Conservation (phyloP, 2,329 filamentous ascomycete species). For the Fusarium duplospermum region DNA sequence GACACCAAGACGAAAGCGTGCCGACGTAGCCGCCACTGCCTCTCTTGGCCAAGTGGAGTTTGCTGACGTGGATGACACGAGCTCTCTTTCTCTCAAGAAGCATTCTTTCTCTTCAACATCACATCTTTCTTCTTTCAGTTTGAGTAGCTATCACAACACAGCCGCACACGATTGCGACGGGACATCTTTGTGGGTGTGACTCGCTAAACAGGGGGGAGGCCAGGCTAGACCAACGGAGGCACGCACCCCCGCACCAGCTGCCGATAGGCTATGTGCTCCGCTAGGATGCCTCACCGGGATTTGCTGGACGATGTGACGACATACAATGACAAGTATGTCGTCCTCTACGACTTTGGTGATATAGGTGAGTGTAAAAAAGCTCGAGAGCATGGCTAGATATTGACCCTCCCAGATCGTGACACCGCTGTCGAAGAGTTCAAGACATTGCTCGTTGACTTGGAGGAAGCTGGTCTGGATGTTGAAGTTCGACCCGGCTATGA, state of each 20-base stretch:
- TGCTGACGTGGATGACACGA: constrained; percentile 38
- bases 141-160: neutral
- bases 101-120: neutral
- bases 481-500: constrained; percentile 78
- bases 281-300: constrained; percentile 15
- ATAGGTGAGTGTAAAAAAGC: constrained; percentile 43
- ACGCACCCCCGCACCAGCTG: neutral
- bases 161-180: neutral
- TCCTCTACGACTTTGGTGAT: constrained; percentile 52
- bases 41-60: constrained; percentile 41
- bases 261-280: neutral
- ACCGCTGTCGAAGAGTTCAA: constrained; percentile 50
- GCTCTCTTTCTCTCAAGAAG: neutral
- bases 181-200: neutral
- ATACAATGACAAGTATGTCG: constrained; percentile 56
- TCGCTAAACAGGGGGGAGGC: neutral
- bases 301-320: constrained; percentile 27
- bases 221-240: constrained; percentile 12
- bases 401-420: constrained; percentile 45
- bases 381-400: neutral
- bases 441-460: constrained; percentile 68
- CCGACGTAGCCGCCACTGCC: constrained; percentile 23
- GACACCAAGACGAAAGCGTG: constrained; percentile 20
- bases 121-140: neutral
- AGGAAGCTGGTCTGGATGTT: constrained; percentile 72